Conservation (phyloP, 2,329 filamentous ascomycete genomes). For the Talaromyces amestolkiae region DNA sequence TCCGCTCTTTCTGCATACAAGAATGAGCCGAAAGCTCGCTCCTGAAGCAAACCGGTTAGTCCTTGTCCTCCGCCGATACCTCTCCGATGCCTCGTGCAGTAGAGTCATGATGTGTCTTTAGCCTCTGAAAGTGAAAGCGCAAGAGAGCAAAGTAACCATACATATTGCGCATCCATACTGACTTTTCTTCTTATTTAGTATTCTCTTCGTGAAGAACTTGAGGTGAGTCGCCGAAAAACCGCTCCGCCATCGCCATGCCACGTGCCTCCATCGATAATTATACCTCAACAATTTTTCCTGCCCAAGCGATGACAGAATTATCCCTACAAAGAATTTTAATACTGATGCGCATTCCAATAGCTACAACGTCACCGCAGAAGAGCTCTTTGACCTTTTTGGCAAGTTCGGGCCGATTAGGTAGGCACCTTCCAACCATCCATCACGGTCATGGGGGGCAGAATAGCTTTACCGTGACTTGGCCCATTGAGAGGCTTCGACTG, state of each 20-base stretch:
- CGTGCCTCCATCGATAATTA: background rate
- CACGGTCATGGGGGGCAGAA: background rate
- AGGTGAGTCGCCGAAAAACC: conserved; percentile 58
- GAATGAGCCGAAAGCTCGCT: conserved; percentile 72
- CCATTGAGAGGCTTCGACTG: conserved; percentile 15
- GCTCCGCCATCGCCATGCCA: background rate
- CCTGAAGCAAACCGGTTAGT: conserved; percentile 97
- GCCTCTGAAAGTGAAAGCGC: background rate
- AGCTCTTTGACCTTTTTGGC: conserved; percentile 97
- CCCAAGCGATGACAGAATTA: background rate
- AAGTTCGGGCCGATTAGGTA: conserved; percentile 96
- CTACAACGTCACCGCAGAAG: conserved; percentile 98
- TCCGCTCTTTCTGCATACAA: conserved; percentile 27
- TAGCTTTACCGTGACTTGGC: background rate
- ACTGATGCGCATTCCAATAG: conserved; percentile 45
- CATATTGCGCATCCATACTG: background rate
- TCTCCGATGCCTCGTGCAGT: conserved; percentile 17
- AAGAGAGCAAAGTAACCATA: background rate
- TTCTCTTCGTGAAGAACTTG: conserved; percentile 99
- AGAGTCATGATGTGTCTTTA: background rate
- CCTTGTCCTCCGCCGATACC: conserved; percentile 27
- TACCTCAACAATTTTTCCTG: background rate
- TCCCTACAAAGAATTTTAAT: background rate
- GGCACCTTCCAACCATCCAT: conserved; percentile 30
- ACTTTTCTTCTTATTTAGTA: conserved; percentile 55